Evolutionary conservation across 495 filamentous ascomycete genomes (phyloP), one percentile per base, ranked within the genome.

Genomic region (Rhypophila decipiens): DNA sequence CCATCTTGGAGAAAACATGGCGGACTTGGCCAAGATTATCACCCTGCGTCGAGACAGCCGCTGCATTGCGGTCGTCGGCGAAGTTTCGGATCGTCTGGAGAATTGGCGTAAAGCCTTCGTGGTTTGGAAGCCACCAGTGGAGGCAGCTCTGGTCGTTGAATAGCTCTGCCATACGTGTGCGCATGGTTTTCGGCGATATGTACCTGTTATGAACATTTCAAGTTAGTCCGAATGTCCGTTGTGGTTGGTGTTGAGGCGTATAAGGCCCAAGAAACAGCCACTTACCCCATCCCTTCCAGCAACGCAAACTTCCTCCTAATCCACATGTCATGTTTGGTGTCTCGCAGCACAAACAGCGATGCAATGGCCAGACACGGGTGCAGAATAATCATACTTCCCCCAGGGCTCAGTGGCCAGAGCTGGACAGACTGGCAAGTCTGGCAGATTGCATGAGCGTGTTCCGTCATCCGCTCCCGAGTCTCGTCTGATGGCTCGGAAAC

Each of bases 81-180:
- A 91, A 84, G 21, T 74, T 72, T n/a, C 88, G 82, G 42, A 94
- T 80, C 49, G 76, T 82, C 22, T 84, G 85, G 27, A 94, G 71
- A 24, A 93, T 76, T 5, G 77, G 72, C 3, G 78, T 77, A 54
- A 82, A 84, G 18, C 78, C 81, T 69, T 89, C 85, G 56, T 89
- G 80, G 57, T 90, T 80, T 2, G 89, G 87, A 19, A 94, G 77
- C 89, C 89, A 96, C 88, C 88, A 95, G 31, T 84, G 75, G 43
- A 77, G 72, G 47, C 87, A 72, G 42, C 81, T 82, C 9, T 79
- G 76, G 27, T 84, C 70, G 52, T 75, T 68, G 75, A 88, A 95
- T 24, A 85, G 60, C 23, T 82, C 77, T 12, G 86, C 78, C 71
- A 98, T 82, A 42, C 76, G 78, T 20, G 68, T 64, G 55, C 91